Evolutionary conservation across 306 rosid genomes (phyloP).

Genomic region (Inga leiocalycina): DNA sequence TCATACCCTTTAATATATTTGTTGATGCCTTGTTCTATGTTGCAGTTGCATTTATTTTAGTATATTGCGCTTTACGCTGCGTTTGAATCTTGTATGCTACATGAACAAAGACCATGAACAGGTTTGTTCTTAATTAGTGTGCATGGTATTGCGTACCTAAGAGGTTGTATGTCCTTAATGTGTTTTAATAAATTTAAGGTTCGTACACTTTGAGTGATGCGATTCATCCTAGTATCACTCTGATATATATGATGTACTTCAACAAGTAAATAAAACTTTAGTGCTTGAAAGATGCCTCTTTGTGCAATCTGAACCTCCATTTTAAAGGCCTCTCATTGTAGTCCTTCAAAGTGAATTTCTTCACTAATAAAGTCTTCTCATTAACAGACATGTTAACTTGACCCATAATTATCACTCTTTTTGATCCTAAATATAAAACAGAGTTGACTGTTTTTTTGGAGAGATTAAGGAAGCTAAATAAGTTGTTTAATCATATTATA

Average conservation of each 20-base stretch:
- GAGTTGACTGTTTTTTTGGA: no score
- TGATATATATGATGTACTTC: not conserved
- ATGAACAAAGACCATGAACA: not conserved
- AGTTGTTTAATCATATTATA: no score
- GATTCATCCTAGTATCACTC: not conserved
- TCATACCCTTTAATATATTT: not conserved
- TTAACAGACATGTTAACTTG: not conserved
- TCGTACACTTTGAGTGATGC: not conserved
- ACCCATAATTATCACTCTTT: not conserved
- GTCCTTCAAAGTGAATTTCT: not conserved
- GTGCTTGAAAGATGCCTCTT: not conserved
- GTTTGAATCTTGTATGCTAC: not conserved
- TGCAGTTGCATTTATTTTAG: not conserved
- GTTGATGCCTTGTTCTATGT: not conserved
- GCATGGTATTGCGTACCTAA: not conserved
- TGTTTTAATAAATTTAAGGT: not conserved
- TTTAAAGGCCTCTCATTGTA: not conserved
- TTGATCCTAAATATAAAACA: no score
- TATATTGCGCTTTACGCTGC: not conserved
- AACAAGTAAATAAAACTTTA: not conserved
- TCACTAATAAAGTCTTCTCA: not conserved
- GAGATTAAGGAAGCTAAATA: no score
- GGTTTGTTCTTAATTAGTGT: not conserved
- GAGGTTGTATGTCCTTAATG: not conserved
- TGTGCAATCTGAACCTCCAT: not conserved